Evolutionary conservation across 768 basidiomycete genomes (phyloP).

Genomic region (Kwoniella shandongensis): DNA sequence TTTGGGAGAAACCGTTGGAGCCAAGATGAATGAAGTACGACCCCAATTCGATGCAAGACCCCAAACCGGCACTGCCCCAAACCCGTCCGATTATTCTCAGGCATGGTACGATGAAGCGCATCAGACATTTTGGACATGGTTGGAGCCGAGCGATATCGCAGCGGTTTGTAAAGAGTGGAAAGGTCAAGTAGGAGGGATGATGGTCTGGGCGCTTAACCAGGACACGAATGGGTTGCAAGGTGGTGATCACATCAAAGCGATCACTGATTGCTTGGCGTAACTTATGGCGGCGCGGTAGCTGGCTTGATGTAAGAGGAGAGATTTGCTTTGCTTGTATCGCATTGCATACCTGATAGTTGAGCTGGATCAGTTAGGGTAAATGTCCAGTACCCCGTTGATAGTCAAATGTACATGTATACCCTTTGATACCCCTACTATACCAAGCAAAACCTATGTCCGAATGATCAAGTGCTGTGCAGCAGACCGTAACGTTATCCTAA

Average conservation of each 20-base stretch:
- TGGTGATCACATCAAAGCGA: conserved; percentile 14
- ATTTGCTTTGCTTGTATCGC: too few species aligned
- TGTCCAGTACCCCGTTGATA: too few species aligned
- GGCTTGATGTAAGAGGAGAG: too few species aligned
- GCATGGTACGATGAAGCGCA: conserved; percentile 20
- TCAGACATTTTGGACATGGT: conserved; percentile 40
- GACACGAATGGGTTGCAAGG: conserved; percentile 17
- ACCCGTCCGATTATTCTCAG: conserved; percentile 11
- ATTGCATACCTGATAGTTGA: too few species aligned
- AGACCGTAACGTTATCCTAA: too few species aligned
- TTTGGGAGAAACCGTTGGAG: background rate
- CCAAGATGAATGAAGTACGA: background rate
- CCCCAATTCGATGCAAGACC: background rate
- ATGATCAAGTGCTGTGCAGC: too few species aligned
- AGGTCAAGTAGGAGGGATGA: conserved; percentile 30
- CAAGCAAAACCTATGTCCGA: too few species aligned
- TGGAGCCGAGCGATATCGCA: conserved; percentile 19
- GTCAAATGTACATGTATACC: too few species aligned
- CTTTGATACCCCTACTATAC: too few species aligned
- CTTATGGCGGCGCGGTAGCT: too few species aligned
- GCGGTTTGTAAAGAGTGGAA: conserved; percentile 24
- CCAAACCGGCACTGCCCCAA: background rate
- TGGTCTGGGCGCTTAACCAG: conserved; percentile 35
- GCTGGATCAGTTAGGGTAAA: too few species aligned
- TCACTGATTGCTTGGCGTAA: conserved; percentile 15